Evolutionary conservation across 2,329 filamentous ascomycete species (phyloP).

Genomic region (Lasiodiplodia sp.): DNA sequence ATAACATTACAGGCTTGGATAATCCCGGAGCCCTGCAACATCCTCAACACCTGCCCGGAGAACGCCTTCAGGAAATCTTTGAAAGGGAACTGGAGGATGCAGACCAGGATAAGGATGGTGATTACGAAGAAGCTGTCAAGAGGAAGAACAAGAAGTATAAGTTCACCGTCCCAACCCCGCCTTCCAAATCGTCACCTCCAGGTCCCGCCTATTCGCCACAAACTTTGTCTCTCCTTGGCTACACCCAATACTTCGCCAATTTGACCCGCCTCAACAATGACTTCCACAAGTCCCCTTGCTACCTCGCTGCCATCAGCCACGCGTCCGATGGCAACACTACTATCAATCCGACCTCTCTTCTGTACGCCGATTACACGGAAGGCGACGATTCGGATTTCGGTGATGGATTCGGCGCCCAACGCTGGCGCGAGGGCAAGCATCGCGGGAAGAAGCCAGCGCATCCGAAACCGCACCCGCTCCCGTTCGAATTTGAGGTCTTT

Average conservation of each 20-base stretch:
- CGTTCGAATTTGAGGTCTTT: constrained; percentile 80
- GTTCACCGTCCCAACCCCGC: constrained; percentile 69
- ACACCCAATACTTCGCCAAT: constrained; percentile 93
- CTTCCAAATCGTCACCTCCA: constrained; percentile 74
- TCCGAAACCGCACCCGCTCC: constrained; percentile 64
- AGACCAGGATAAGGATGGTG: constrained; percentile 54
- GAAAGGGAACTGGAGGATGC: constrained; percentile 36
- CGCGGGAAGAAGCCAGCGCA: constrained; percentile 56
- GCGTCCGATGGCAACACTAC: constrained; percentile 31
- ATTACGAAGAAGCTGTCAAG: constrained; percentile 51
- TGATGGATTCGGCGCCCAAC: constrained; percentile 42
- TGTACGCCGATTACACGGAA: constrained; percentile 33
- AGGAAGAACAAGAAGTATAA: constrained; percentile 57
- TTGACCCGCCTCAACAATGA: constrained; percentile 88
- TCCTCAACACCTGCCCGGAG: constrained; percentile 42
- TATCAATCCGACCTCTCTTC: constrained; percentile 1
- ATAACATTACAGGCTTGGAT: constrained; percentile 85
- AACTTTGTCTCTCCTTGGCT: constrained; percentile 77
- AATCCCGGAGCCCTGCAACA: constrained; percentile 6
- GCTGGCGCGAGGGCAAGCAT: constrained; percentile 72
- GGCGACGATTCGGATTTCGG: constrained; percentile 39
- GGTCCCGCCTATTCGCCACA: constrained; percentile 93
- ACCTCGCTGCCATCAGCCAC: constrained; percentile 32
- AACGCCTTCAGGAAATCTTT: constrained; percentile 34
- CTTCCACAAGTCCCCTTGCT: constrained; percentile 43